Evolutionary conservation across 176 grass and related monocot genomes (phyloP), one percentile per base, ranked within the genome.

Genomic region (Triticum turgidum): DNA sequence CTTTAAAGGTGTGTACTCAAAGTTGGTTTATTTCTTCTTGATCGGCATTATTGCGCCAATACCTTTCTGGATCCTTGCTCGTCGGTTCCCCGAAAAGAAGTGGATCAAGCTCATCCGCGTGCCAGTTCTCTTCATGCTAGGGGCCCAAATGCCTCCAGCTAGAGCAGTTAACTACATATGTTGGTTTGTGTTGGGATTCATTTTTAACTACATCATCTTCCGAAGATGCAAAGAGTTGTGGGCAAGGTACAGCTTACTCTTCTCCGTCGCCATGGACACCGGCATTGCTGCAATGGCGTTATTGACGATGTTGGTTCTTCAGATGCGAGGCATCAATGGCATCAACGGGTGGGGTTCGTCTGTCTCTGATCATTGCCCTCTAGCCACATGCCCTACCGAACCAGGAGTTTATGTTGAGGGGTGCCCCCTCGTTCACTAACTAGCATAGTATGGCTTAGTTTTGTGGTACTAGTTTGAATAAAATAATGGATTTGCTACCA

Each of bases 41-140:
- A 37, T 69, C 66, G 66, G 66, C 66, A 32, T 37, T 34, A 37
- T 69, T 69, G 66, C 66, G 34, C 66, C 66, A 15, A 69, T 69
- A 69, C 66, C 66, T 4, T 17, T 69, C 32, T 69, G 66, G 66
- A 35, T 69, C 33, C 66, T 69, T 20, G 66, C 66, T 69, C 32
- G 17, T 37, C 66, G 32, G 33, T 69, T 69, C 66, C 66, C 66
- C 6, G 32, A 61, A 3, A 83, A 22, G 66, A 83, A 71, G 37
- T 83, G 81, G 81, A 56, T 83, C 30, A 12, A 45, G 67, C 81
- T 76, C 41, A 54, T 52, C 44, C 38, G 32, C 45, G 73, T 54
- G 7, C 45, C 44, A 8, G 73, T 29, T 14, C 73, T 76, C 24
- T 54, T 76, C 25, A 18, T 52, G 14, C 73, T 44, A 27, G 73